Evolutionary conservation across 768 basidiomycete species (phyloP).

Genomic region (Lactarius sp.): DNA sequence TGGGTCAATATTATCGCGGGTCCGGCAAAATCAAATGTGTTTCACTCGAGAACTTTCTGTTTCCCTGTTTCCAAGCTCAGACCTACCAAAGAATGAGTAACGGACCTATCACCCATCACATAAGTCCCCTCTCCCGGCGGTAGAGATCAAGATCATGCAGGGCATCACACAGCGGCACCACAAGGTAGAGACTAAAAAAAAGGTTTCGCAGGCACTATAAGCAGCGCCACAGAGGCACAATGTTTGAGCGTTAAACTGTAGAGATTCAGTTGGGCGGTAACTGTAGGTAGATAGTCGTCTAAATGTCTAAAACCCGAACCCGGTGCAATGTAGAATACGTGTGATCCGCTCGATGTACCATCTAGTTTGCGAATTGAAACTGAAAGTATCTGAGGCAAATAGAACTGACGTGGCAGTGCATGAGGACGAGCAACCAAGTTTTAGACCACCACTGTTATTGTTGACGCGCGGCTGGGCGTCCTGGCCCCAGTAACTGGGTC

Average conservation of each 20-base stretch:
- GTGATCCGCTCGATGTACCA: too few relatives aligned
- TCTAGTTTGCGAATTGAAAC: too few relatives aligned
- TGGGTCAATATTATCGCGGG: background rate
- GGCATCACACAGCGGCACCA: background rate
- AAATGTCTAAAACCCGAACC: too few relatives aligned
- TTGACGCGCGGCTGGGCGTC: background rate
- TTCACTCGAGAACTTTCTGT: background rate
- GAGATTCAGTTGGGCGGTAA: background rate
- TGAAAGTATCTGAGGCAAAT: too few relatives aligned
- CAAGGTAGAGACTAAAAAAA: too few relatives aligned
- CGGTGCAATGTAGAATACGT: background rate
- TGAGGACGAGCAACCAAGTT: background rate
- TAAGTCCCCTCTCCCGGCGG: background rate
- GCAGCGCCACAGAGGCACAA: too few relatives aligned
- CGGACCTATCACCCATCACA: background rate
- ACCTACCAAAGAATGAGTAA: background rate
- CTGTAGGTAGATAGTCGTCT: too few relatives aligned
- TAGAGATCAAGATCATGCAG: background rate
- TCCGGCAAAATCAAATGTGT: background rate
- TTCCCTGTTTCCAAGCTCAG: too few relatives aligned
- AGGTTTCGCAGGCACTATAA: too few relatives aligned
- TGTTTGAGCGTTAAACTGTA: too few relatives aligned
- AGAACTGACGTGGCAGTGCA: too few relatives aligned
- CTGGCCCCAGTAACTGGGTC: background rate
- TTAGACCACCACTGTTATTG: background rate